A percentile compares a stretch with the other conserved stretches of the same genome.
These are phyloP conservation scores for Cryptococcus sp. DNA, from an alignment of 1,284 basidiomycete genomes.

Conservation along the genomic window DNA sequence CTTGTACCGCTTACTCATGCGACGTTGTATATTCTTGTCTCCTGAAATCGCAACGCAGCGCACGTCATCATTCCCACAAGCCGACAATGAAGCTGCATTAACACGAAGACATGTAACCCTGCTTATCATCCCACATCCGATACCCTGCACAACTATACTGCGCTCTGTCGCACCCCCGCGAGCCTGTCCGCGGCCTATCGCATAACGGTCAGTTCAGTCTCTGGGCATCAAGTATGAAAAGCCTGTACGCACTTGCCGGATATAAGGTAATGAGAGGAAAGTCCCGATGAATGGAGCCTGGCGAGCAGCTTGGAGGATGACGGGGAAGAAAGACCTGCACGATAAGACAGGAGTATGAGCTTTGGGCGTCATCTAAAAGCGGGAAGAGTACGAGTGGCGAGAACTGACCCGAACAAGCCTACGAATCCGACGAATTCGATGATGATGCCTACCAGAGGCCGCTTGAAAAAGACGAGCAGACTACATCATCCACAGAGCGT, in stretches of 20 bases:
- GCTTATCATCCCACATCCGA: too few relatives aligned
- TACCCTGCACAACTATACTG: slow-evolving; percentile 31
- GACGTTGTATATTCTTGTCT: too few relatives aligned
- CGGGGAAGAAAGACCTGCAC: slow-evolving; percentile 96
- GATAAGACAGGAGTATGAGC: neutral
- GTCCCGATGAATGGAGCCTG: slow-evolving; percentile 93
- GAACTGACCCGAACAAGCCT: slow-evolving; percentile 90
- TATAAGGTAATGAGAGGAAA: slow-evolving; percentile 80
- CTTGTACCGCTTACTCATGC: too few relatives aligned
- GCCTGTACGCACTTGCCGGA: slow-evolving; percentile 57
- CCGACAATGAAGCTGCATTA: too few relatives aligned
- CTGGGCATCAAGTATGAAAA: neutral
- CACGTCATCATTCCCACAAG: too few relatives aligned
- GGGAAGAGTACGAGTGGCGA: neutral
- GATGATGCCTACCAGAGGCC: slow-evolving; percentile 89
- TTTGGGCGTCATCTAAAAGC: neutral
- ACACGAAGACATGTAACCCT: too few relatives aligned
- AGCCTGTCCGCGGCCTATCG: slow-evolving; percentile 47
- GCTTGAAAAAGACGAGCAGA: slow-evolving; percentile 69
- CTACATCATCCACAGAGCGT: slow-evolving; percentile 17
- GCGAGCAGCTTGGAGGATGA: slow-evolving; percentile 91
- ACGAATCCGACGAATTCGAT: slow-evolving; percentile 95
- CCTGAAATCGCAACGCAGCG: too few relatives aligned
- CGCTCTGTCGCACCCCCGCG: slow-evolving; percentile 52
- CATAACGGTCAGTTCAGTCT: slow-evolving; percentile 3